These are phyloP conservation scores for Periconia macrospinosa DNA, from an alignment of 2,329 filamentous ascomycete genomes.

Conservation along the genomic window DNA sequence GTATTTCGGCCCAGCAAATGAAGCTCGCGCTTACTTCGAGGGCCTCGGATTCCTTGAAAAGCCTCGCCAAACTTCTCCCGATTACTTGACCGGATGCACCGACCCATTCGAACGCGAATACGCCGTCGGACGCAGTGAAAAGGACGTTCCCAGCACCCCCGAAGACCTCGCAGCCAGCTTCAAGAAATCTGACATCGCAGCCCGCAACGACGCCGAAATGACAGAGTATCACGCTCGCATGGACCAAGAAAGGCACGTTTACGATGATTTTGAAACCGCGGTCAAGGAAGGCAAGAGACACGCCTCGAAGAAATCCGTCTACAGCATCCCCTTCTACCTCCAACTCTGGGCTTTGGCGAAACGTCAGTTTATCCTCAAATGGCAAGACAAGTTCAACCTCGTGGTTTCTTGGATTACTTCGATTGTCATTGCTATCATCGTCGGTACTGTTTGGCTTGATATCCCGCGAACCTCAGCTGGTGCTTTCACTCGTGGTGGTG, in stretches of 20 bases:
- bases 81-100: conserved; percentile 81
- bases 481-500: conserved; percentile 79
- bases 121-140: conserved; percentile 64
- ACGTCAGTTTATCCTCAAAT: conserved; percentile 81
- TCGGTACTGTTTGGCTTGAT: conserved; percentile 78
- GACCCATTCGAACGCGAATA: conserved; percentile 83
- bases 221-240: conserved; percentile 66
- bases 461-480: conserved; percentile 65
- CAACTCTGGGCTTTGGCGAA: conserved; percentile 84
- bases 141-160: conserved; percentile 69
- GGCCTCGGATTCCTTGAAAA: conserved; percentile 73
- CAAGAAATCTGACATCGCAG: conserved; percentile 62
- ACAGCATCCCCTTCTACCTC: conserved; percentile 78
- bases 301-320: conserved; percentile 72
- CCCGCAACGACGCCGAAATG: conserved; percentile 67
- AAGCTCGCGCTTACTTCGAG: conserved; percentile 76
- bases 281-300: conserved; percentile 79
- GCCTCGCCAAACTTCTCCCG: conserved; percentile 76
- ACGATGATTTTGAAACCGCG: conserved; percentile 76
- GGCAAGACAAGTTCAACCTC: conserved; percentile 81
- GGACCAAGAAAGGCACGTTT: conserved; percentile 64
- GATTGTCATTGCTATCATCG: conserved; percentile 74
- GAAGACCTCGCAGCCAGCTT: conserved; percentile 72
- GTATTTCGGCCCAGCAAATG: conserved; percentile 69
- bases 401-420: conserved; percentile 70